A percentile compares a stretch with the other conserved stretches of the same genome.
Conservation (phyloP, 2,329 filamentous ascomycete genomes). For the Parastagonospora avenae region DNA sequence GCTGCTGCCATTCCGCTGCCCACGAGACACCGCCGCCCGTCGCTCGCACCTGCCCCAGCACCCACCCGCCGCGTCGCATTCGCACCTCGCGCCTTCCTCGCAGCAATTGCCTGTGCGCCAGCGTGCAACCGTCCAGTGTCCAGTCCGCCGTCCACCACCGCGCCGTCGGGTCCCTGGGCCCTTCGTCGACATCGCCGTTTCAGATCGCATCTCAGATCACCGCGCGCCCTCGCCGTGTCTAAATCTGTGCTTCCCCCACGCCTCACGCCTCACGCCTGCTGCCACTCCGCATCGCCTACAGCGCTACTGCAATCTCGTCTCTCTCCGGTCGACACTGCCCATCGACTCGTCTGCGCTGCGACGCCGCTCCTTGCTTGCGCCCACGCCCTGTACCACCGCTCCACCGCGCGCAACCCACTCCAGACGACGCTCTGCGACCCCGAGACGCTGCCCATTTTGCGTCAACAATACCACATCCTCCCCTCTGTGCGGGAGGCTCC, state of each 20-base stretch:
- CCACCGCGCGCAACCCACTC: slow-evolving; percentile 7
- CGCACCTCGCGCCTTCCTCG: slow-evolving; percentile 10
- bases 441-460: slow-evolving; percentile 23
- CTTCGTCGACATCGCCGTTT: slow-evolving; percentile 36
- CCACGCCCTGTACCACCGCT: not conserved
- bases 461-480: slow-evolving; percentile 21
- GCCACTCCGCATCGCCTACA: slow-evolving; percentile 12
- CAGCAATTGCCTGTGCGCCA: not conserved
- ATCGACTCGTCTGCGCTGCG: slow-evolving; percentile 21
- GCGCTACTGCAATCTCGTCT: slow-evolving; percentile 11
- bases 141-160: slow-evolving; percentile 8
- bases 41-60: slow-evolving; percentile 16
- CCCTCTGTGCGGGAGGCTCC: slow-evolving; percentile 37
- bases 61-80: slow-evolving; percentile 10
- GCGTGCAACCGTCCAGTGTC: slow-evolving; percentile 8
- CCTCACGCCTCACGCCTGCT: slow-evolving; percentile 26
- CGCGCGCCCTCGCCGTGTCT: slow-evolving; percentile 21
- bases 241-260: slow-evolving; percentile 22
- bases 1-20: not conserved
- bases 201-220: slow-evolving; percentile 37
- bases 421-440: slow-evolving; percentile 11
- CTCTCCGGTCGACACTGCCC: slow-evolving; percentile 10
- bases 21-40: slow-evolving; percentile 8
- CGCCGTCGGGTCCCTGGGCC: slow-evolving; percentile 16
- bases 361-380: slow-evolving; percentile 5